A percentile compares a stretch with the other conserved stretches of the same genome.
These are phyloP conservation scores for Cordia subcordata DNA, from an alignment of 257 asterid species.

Conservation along the genomic window DNA sequence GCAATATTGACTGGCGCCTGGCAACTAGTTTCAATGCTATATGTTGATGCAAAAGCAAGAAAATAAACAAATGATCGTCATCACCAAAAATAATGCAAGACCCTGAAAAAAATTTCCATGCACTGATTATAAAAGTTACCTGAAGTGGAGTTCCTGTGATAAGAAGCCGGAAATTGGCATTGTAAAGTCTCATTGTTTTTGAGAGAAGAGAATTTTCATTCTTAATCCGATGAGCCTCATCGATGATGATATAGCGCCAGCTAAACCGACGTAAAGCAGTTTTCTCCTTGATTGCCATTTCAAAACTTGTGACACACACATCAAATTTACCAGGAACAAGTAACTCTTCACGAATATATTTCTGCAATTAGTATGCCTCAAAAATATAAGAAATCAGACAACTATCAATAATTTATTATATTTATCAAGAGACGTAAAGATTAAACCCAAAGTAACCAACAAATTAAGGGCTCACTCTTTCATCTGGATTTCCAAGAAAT, in stretches of 20 bases:
- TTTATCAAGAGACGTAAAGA: not conserved
- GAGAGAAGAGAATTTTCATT: constrained; percentile 95
- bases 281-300: constrained; percentile 98
- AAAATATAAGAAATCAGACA: not conserved
- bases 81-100: not conserved
- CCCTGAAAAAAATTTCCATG: not conserved
- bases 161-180: constrained; percentile 85
- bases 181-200: constrained; percentile 89
- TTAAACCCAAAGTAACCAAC: not conserved
- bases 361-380: constrained; percentile 38
- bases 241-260: constrained; percentile 98
- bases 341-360: constrained; percentile 80
- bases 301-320: constrained; percentile 96
- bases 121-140: constrained; percentile 31
- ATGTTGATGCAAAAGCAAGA: not conserved
- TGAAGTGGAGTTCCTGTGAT: constrained; percentile 99
- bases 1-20: too few relatives aligned
- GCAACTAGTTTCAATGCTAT: too few relatives aligned
- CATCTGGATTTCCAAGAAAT: constrained; percentile 97
- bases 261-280: constrained; percentile 77
- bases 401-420: not conserved
- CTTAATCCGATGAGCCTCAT: constrained; percentile 98
- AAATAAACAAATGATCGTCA: not conserved
- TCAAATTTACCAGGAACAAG: constrained; percentile 98
- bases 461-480: constrained; percentile 60